Evolutionary conservation across 2,329 filamentous ascomycete genomes (phyloP).

Genomic region (Magnaporthiopsis incrustans): DNA sequence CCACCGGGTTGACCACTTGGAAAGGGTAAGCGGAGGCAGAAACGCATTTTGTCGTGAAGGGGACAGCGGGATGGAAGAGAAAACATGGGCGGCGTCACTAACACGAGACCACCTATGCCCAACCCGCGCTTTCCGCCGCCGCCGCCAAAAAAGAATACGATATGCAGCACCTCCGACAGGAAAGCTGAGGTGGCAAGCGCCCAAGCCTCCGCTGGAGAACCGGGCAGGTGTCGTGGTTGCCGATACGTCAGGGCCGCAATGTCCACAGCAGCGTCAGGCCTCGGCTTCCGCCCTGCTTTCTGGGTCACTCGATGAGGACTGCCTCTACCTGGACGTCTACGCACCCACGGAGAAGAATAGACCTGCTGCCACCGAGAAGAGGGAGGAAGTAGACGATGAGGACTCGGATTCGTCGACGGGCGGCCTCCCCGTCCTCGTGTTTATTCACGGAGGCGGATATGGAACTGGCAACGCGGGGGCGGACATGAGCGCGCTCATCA

Average conservation of each 20-base stretch:
- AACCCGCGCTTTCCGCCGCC: neutral
- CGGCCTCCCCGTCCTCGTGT: conserved; percentile 41
- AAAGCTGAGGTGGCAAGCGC: conserved; percentile 11
- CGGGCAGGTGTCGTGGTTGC: neutral
- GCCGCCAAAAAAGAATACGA: conserved; percentile 8
- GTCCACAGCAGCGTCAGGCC: conserved; percentile 2
- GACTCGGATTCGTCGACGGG: neutral
- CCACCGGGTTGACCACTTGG: conserved; percentile 9
- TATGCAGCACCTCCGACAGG: conserved; percentile 13
- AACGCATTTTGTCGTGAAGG: neutral
- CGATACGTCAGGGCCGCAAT: conserved; percentile 4
- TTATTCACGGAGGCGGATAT: conserved; percentile 31
- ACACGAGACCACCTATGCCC: no score
- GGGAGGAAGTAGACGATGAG: conserved; percentile 27
- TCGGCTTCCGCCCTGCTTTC: neutral
- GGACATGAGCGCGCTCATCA: conserved; percentile 16
- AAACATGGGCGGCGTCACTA: neutral
- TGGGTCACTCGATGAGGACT: conserved; percentile 23
- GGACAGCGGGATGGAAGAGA: neutral
- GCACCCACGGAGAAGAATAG: conserved; percentile 19
- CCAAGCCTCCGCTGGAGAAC: conserved; percentile 8
- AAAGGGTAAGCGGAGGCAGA: conserved; percentile 9
- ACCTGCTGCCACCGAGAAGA: conserved; percentile 19
- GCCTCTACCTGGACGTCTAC: conserved; percentile 38
- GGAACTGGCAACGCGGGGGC: conserved; percentile 15